Base-by-base conservation (phyloP, 108 stramenopile species). In the Stephanodiscus triporus region DNA sequence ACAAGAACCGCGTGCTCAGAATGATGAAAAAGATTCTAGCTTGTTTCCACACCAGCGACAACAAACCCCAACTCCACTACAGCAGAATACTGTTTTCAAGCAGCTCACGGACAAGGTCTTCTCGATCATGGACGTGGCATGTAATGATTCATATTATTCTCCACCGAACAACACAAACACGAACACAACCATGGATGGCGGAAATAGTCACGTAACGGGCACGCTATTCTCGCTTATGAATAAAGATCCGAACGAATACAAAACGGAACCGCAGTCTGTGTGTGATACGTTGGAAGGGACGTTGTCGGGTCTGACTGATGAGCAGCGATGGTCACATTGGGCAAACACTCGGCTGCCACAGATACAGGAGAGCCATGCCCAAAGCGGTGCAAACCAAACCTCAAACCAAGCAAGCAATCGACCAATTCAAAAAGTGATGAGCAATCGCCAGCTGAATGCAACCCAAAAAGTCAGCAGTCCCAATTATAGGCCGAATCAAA, bases 81-180 rank as follows among this genome's bases (percentile, higher is more conserved):
- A 19, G 1, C 19, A 22, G 24, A 22, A 22, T 9, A 6, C 0
- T 6, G 51, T 53, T 9, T 50, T 50, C 24, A 26, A 1, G 24
- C 51, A 53, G 51, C 4, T 53, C 6, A 20, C 19, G 23, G 24
- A 19, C n/a, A 53, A 53, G 51, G 5, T 53, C 2, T 53, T 1
- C 51, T 53, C 49, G 9, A 50, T 50, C 4, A 20, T 50, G 49
- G 49, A 50, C 9, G 49, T 50, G 49, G 49, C 49, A 50, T 50
- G 49, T 53, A 8, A 53, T 8, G 24, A 26, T 6, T 26, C 51
- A 53, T 53, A 1, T 22, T 5, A 20, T 53, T 22, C 51, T 3
- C 19, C 51, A 24, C n/a, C n/a, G n/a, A n/a, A n/a, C n/a, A n/a
- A n/a, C n/a, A 19, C 20, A 7, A 1, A 6, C 51, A 5, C 51